phyloP scores from a whole-genome alignment of 306 rosid species.

The Alnus glutinosa region DNA sequence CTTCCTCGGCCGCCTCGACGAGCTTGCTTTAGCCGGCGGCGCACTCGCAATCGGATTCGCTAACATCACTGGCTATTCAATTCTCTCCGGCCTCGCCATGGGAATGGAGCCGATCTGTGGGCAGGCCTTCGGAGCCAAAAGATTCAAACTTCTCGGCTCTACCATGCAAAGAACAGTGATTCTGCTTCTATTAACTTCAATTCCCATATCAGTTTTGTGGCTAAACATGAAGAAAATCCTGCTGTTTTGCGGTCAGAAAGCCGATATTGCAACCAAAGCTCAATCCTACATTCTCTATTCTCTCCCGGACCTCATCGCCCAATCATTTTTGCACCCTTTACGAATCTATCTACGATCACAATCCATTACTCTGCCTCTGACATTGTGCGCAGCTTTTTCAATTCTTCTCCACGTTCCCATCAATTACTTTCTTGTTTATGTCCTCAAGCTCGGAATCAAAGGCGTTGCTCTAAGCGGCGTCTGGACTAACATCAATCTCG shows the following conservation, averaged over 20 bases:
- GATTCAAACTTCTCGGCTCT: constrained; percentile 71
- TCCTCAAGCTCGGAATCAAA: constrained; percentile 54
- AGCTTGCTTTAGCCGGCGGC: constrained; percentile 81
- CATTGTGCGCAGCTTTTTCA: constrained; percentile 58
- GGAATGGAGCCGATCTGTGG: constrained; percentile 98
- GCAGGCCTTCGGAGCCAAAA: constrained; percentile 89
- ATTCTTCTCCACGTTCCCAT: constrained; percentile 75
- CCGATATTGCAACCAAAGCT: constrained; percentile 61
- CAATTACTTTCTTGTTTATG: constrained; percentile 68
- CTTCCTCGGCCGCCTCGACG: constrained; percentile 75
- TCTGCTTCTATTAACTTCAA: constrained; percentile 63
- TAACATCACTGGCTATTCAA: constrained; percentile 81
- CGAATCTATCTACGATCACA: constrained; percentile 78
- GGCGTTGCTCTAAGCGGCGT: constrained; percentile 79
- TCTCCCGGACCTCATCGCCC: constrained; percentile 81
- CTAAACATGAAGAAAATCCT: constrained; percentile 62
- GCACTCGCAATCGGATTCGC: constrained; percentile 87
- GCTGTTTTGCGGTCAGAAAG: constrained; percentile 62
- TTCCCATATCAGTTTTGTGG: constrained; percentile 62
- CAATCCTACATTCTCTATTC: constrained; percentile 68
- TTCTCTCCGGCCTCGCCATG: constrained; percentile 88
- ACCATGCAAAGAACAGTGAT: constrained; percentile 66
- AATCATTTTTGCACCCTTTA: constrained; percentile 69
- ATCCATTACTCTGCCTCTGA: constrained; percentile 76
- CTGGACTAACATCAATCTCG: constrained; percentile 79